These are phyloP conservation scores for Vanrija sp. DNA, from an alignment of 1,284 basidiomycete genomes.

Conservation along the genomic window DNA sequence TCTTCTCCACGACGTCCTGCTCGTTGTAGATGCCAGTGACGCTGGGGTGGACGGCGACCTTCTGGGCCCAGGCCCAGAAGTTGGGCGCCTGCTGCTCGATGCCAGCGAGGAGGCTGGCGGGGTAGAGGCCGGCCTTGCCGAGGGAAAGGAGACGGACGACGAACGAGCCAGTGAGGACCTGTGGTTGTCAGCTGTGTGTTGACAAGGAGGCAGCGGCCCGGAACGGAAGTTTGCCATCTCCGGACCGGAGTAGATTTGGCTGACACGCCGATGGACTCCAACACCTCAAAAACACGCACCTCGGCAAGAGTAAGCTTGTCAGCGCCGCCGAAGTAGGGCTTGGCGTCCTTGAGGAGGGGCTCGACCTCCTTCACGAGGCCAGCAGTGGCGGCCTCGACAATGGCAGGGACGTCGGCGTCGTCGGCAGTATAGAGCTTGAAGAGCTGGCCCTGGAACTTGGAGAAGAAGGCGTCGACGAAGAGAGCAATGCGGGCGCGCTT, in stretches of 20 bases:
- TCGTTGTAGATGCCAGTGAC: slow-evolving; percentile 5
- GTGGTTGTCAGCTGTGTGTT: neutral
- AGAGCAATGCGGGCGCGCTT: slow-evolving; percentile 6
- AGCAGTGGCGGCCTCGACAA: neutral
- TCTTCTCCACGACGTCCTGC: neutral
- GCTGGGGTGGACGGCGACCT: slow-evolving; percentile 7
- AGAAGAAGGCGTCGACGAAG: slow-evolving; percentile 8
- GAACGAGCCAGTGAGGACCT: slow-evolving; percentile 12
- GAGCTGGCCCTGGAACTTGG: slow-evolving; percentile 3
- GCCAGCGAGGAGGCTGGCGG: neutral
- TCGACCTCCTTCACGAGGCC: slow-evolving; percentile 10
- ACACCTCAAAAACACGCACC: neutral
- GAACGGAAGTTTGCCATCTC: too few relatives aligned
- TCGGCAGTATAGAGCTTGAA: slow-evolving; percentile 1
- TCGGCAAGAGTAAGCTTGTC: slow-evolving; percentile 10
- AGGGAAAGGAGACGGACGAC: slow-evolving; percentile 3
- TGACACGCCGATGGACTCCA: neutral
- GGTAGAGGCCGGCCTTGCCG: slow-evolving; percentile 1
- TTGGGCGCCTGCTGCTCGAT: slow-evolving; percentile 4
- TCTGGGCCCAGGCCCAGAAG: slow-evolving; percentile 7
- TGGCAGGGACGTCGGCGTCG: neutral
- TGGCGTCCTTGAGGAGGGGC: slow-evolving; percentile 6
- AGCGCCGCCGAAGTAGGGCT: slow-evolving; percentile 9
- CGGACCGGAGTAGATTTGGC: too few relatives aligned
- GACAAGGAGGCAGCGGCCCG: too few relatives aligned